Evolutionary conservation across 2,329 filamentous ascomycete species (phyloP).

Genomic region (Colletotrichum magnum): DNA sequence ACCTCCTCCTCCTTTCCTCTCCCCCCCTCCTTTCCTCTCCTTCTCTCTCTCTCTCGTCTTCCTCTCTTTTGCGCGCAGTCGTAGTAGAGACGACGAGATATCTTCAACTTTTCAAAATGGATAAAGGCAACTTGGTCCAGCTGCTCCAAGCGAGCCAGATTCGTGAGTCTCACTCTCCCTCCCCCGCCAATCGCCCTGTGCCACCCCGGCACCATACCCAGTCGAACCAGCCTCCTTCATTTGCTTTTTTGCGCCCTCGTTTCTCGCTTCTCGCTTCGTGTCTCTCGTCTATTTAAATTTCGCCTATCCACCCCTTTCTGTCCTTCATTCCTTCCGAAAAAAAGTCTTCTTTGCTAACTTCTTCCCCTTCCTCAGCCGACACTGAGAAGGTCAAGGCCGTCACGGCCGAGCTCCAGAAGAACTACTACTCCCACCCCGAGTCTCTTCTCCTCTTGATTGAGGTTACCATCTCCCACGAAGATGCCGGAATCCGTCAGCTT

Average conservation of each 20-base stretch:
- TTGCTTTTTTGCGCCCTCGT: slow-evolving; percentile 31
- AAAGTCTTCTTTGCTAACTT: slow-evolving; percentile 49
- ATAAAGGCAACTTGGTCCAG: slow-evolving; percentile 82
- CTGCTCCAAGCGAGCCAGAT: slow-evolving; percentile 90
- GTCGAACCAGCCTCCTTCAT: slow-evolving; percentile 34
- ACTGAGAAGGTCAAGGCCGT: slow-evolving; percentile 91
- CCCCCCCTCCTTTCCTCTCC: slow-evolving; percentile 27
- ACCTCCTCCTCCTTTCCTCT: slow-evolving; percentile 34
- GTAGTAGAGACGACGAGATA: slow-evolving; percentile 37
- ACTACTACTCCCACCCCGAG: slow-evolving; percentile 89
- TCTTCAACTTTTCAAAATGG: slow-evolving; percentile 50
- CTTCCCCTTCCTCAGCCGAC: slow-evolving; percentile 73
- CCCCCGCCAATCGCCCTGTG: slow-evolving; percentile 22
- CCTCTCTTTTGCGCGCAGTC: slow-evolving; percentile 24
- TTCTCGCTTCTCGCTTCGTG: slow-evolving; percentile 40
- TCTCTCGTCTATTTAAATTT: slow-evolving; percentile 37
- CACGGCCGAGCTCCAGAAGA: slow-evolving; percentile 90
- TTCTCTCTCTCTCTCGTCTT: slow-evolving; percentile 27
- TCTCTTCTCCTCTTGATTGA: slow-evolving; percentile 90
- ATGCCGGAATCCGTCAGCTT: slow-evolving; percentile 84
- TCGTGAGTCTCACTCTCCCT: slow-evolving; percentile 70
- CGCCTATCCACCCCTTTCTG: slow-evolving; percentile 23
- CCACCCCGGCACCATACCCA: slow-evolving; percentile 35
- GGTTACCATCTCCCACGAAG: slow-evolving; percentile 84
- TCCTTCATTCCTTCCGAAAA: slow-evolving; percentile 5